phyloP scores from a whole-genome alignment of 768 basidiomycete species.

The Boletus edulis region DNA sequence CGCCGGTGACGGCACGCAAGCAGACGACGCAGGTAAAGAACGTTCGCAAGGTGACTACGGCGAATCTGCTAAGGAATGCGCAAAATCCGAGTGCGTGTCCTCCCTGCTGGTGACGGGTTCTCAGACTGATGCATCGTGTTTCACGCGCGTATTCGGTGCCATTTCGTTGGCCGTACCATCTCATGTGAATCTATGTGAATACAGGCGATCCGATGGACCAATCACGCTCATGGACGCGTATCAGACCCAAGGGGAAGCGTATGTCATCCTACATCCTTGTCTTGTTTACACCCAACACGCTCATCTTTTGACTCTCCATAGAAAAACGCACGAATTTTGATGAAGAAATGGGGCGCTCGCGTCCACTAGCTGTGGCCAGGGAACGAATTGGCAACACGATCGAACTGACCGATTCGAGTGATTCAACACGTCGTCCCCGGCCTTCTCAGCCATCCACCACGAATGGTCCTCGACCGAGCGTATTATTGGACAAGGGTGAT shows the following conservation, averaged over 20 bases:
- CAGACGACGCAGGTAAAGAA: slow-evolving; percentile 2
- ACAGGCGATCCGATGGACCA: slow-evolving; percentile 3
- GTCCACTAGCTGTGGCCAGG: slow-evolving; percentile 13
- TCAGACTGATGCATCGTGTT: background rate
- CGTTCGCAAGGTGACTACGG: slow-evolving; percentile 9
- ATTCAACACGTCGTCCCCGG: slow-evolving; percentile 2
- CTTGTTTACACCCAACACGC: background rate
- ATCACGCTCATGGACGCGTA: slow-evolving; percentile 17
- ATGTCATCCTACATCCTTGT: background rate
- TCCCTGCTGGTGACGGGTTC: background rate
- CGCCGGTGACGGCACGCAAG: slow-evolving; percentile 14
- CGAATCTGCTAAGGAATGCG: slow-evolving; percentile 11
- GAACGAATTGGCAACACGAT: slow-evolving; percentile 3
- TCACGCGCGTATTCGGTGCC: background rate
- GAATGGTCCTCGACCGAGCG: background rate
- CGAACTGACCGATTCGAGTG: slow-evolving; percentile 27
- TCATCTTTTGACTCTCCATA: background rate
- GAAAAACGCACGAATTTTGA: slow-evolving; percentile 12
- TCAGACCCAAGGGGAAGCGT: slow-evolving; percentile 15
- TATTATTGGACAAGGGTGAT: background rate
- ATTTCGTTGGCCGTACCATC: no score
- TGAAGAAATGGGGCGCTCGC: slow-evolving; percentile 1
- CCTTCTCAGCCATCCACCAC: background rate
- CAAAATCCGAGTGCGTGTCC: slow-evolving; percentile 21
- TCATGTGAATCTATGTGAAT: background rate